These are phyloP conservation scores for Tolypocladium ovalisporum DNA, from an alignment of 2,329 filamentous ascomycete genomes.

Conservation along the genomic window DNA sequence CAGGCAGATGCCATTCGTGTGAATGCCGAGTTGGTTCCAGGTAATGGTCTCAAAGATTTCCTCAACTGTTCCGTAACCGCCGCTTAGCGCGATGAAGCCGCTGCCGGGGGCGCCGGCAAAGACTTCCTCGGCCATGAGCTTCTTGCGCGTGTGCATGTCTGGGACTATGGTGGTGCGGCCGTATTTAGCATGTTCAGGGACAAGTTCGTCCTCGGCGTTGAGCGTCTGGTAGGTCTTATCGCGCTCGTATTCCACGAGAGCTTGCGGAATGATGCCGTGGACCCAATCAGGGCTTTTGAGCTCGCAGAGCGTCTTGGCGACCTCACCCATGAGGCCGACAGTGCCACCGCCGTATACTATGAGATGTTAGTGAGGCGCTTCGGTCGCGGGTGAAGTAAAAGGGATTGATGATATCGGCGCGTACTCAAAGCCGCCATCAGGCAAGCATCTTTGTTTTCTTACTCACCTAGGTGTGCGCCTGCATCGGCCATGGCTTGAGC, in stretches of 20 bases:
- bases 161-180: conserved; percentile 79
- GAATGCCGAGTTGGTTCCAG: conserved; percentile 96
- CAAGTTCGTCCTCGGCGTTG: conserved; percentile 37
- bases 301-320: conserved; percentile 75
- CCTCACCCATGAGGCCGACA: conserved; percentile 87
- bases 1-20: conserved; percentile 66
- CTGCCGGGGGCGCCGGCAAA: conserved; percentile 69
- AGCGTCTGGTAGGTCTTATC: conserved; percentile 42
- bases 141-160: conserved; percentile 95
- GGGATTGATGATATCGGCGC: not conserved
- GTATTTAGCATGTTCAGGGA: conserved; percentile 57
- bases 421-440: not conserved
- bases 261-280: conserved; percentile 86
- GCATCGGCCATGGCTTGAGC: conserved; percentile 63
- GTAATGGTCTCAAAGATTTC: conserved; percentile 86
- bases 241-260: conserved; percentile 71
- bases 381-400: too few species aligned
- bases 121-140: conserved; percentile 84
- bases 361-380: not conserved
- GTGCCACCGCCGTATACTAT: conserved; percentile 90
- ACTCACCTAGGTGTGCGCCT: conserved; percentile 62
- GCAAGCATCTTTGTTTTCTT: not conserved
- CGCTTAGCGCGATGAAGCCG: conserved; percentile 80
- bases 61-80: conserved; percentile 91
- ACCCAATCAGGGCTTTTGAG: conserved; percentile 72